phyloP scores from a whole-genome alignment of 2,329 filamentous ascomycete genomes.

The Rhinocladiella similis region DNA sequence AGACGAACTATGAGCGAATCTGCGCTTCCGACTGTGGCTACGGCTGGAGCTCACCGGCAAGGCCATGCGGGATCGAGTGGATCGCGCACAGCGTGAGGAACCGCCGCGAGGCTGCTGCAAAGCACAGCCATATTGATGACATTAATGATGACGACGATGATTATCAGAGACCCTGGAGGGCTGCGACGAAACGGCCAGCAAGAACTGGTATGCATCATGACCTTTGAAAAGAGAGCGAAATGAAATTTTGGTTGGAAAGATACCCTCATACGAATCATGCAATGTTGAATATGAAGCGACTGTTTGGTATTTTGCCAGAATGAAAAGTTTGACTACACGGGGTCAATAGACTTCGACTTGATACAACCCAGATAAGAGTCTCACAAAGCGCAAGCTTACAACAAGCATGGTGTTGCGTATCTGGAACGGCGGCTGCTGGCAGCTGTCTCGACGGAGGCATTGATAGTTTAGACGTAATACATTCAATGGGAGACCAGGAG shows the following conservation, averaged over 20 bases:
- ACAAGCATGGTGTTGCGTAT: neutral
- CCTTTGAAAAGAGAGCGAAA: neutral
- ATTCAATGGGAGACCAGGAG: neutral
- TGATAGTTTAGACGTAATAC: neutral
- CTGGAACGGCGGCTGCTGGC: neutral
- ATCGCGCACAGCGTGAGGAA: constrained; percentile 15
- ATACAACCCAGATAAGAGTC: neutral
- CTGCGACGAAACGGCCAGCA: neutral
- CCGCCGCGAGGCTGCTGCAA: too few species aligned
- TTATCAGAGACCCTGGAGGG: constrained; percentile 9
- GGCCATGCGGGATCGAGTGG: constrained; percentile 4
- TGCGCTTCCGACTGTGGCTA: constrained; percentile 22
- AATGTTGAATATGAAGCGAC: neutral
- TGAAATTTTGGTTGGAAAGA: neutral
- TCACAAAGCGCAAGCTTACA: neutral
- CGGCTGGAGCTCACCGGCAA: constrained; percentile 14
- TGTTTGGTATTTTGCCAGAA: neutral
- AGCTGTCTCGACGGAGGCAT: neutral
- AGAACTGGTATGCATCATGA: neutral
- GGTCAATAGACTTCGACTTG: too few species aligned
- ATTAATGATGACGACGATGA: neutral
- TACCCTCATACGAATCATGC: neutral
- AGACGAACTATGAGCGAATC: constrained; percentile 45
- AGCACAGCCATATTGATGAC: neutral
- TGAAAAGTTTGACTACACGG: neutral